These are phyloP conservation scores for Martensiomyces pterosporus DNA, from an alignment of 192 early-diverging fungal species.

Conservation along the genomic window DNA sequence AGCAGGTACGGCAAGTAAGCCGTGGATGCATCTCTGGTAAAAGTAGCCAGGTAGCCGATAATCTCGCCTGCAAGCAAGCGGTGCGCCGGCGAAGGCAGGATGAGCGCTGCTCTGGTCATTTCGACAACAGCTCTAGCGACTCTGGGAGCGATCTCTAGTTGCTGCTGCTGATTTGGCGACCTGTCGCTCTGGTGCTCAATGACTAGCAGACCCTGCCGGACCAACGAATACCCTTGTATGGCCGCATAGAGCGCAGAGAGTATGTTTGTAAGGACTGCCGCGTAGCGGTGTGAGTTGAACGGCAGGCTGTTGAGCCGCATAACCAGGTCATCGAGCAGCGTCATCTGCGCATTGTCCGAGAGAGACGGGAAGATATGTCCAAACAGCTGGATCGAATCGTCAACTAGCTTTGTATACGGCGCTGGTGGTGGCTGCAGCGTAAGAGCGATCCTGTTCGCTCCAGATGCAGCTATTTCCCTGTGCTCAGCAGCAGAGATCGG, in stretches of 20 bases:
- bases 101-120: slow-evolving; percentile 51
- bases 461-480: too few species aligned
- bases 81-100: slow-evolving; percentile 64
- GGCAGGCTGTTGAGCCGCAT: slow-evolving; percentile 60
- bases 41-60: slow-evolving; percentile 68
- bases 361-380: slow-evolving; percentile 68
- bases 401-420: slow-evolving; percentile 58
- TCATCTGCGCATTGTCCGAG: slow-evolving; percentile 66
- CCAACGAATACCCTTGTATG: slow-evolving; percentile 17
- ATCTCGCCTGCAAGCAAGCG: slow-evolving; percentile 77
- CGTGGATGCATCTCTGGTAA: slow-evolving; percentile 16
- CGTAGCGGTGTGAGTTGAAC: slow-evolving; percentile 65
- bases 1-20: slow-evolving; percentile 37
- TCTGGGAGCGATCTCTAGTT: slow-evolving; percentile 4
- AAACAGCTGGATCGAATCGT: slow-evolving; percentile 76
- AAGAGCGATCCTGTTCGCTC: neutral
- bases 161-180: neutral
- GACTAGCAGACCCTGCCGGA: neutral
- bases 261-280: slow-evolving; percentile 76
- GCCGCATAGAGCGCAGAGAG: slow-evolving; percentile 67
- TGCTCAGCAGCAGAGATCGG: neutral
- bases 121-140: slow-evolving; percentile 35
- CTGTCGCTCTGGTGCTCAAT: neutral
- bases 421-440: neutral
- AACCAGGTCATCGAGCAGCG: slow-evolving; percentile 70